Percentiles rank a stretch among this genome's conserved stretches.
phyloP scores from a whole-genome alignment of 495 filamentous ascomycete species.

The Tirmania nivea region DNA sequence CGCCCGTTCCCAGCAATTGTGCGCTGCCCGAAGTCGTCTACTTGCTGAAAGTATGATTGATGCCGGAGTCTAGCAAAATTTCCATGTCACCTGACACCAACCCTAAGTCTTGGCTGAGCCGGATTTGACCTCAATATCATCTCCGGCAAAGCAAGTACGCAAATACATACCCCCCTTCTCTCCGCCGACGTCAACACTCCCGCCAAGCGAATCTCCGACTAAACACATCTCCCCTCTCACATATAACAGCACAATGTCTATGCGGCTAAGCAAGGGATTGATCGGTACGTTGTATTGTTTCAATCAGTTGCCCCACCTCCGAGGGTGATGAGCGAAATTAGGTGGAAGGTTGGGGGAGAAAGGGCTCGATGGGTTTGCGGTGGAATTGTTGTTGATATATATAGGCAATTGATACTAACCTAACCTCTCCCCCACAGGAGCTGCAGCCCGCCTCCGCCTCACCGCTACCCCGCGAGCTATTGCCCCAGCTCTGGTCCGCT shows the following conservation, averaged over 20 bases:
- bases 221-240: neutral
- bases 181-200: neutral
- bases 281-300: constrained; percentile 6
- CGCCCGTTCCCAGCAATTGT: too few species aligned
- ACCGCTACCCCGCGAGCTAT: constrained; percentile 31
- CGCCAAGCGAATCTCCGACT: neutral
- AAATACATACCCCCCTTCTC: neutral
- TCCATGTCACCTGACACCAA: neutral
- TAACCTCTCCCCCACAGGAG: neutral
- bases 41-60: too few species aligned
- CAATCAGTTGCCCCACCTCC: neutral
- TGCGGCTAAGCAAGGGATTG: constrained; percentile 17
- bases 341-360: neutral
- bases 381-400: too few species aligned
- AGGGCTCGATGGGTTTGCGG: constrained; percentile 1
- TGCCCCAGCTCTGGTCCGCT: constrained; percentile 32
- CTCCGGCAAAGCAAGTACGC: too few species aligned
- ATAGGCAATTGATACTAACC: constrained; percentile 10
- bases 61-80: too few species aligned
- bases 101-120: neutral
- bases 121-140: neutral
- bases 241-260: constrained; percentile 13
- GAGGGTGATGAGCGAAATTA: neutral
- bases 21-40: too few species aligned
- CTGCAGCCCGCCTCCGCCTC: constrained; percentile 63